Percentiles rank a stretch among this genome's conserved stretches.
phyloP scores from a whole-genome alignment of 176 grass and related monocot species.

The Saccharum spontaneum region DNA sequence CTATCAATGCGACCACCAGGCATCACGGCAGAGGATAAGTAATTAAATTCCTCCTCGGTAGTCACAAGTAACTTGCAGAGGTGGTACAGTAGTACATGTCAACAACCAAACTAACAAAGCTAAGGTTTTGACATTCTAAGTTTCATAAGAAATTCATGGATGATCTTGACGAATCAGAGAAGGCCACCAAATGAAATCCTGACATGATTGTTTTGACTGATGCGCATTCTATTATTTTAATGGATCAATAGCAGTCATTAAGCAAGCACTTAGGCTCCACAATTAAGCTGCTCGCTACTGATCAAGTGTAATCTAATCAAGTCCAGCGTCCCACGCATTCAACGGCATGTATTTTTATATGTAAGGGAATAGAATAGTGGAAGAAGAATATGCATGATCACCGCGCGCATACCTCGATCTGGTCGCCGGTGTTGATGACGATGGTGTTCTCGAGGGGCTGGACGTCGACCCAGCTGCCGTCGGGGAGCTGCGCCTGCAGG shows the following conservation, averaged over 20 bases:
- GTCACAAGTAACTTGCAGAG: neutral
- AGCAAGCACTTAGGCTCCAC: neutral
- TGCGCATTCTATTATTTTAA: neutral
- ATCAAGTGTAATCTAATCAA: conserved; percentile 34
- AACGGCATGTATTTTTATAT: neutral
- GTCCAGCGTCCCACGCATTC: conserved; percentile 18
- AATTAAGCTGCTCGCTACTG: neutral
- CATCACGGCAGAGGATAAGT: neutral
- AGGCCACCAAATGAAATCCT: neutral
- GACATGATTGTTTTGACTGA: neutral
- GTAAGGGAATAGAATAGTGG: neutral
- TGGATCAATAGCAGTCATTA: neutral
- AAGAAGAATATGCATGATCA: neutral
- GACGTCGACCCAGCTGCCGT: conserved; percentile 73
- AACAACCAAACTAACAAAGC: neutral
- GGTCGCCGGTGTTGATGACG: conserved; percentile 97
- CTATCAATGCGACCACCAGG: neutral
- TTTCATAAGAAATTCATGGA: no score
- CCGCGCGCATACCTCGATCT: conserved; percentile 54
- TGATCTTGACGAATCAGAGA: neutral
- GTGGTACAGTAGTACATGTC: neutral
- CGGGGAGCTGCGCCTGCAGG: conserved; percentile 62
- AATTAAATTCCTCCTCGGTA: neutral
- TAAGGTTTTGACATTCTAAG: neutral
- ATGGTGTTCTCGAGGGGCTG: conserved; percentile 80